These are phyloP conservation scores for Ascochyta fabae DNA, from an alignment of 2,329 filamentous ascomycete genomes.

Conservation along the genomic window DNA sequence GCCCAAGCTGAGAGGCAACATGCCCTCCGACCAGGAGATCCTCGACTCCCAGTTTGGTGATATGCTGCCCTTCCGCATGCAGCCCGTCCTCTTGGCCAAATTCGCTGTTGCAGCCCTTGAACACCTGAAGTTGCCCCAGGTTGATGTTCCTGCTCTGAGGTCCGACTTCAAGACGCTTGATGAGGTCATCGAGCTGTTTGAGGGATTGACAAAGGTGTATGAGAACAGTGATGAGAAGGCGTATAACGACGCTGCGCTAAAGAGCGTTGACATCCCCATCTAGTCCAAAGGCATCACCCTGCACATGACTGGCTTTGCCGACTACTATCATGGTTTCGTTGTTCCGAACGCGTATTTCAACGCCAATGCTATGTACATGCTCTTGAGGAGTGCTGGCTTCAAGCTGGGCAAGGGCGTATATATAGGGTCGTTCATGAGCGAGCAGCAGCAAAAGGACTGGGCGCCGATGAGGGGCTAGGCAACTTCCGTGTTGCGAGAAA, in stretches of 20 bases:
- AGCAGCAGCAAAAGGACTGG: slow-evolving; percentile 30
- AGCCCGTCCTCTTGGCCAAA: slow-evolving; percentile 26
- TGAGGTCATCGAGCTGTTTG: slow-evolving; percentile 31
- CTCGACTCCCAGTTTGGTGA: slow-evolving; percentile 24
- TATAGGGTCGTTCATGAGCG: slow-evolving; percentile 25
- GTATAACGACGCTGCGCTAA: slow-evolving; percentile 26
- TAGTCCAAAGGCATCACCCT: slow-evolving; percentile 13
- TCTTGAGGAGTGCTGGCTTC: slow-evolving; percentile 28
- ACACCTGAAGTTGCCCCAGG: slow-evolving; percentile 14
- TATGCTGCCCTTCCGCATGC: slow-evolving; percentile 31
- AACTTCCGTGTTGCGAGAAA: neutral
- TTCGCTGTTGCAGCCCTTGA: slow-evolving; percentile 19
- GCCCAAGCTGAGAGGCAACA: slow-evolving; percentile 23
- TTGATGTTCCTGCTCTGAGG: slow-evolving; percentile 12
- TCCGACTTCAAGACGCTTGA: slow-evolving; percentile 22
- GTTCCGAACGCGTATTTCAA: slow-evolving; percentile 35
- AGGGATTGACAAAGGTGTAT: slow-evolving; percentile 16
- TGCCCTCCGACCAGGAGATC: slow-evolving; percentile 25
- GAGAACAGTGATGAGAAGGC: slow-evolving; percentile 26
- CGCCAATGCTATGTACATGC: slow-evolving; percentile 34
- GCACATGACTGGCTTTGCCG: slow-evolving; percentile 21
- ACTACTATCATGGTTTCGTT: slow-evolving; percentile 23
- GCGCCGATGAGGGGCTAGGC: slow-evolving; percentile 9
- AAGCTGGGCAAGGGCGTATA: slow-evolving; percentile 26
- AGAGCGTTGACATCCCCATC: slow-evolving; percentile 21